Evolutionary conservation across 371 early-diverging fungal species (phyloP).

Genomic region (Lichtheimia ornata): DNA sequence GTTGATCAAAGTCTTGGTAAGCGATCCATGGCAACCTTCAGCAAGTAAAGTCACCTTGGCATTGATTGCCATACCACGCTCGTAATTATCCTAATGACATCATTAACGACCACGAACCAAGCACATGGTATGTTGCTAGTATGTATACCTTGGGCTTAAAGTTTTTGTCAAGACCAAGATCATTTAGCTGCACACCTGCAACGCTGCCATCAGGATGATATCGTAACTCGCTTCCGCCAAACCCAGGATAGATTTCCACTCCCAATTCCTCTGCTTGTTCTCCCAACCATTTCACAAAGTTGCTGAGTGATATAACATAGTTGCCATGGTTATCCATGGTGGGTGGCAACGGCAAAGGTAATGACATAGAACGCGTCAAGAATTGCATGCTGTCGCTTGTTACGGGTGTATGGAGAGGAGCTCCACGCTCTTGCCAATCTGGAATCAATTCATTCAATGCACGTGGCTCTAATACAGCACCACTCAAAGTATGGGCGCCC

Average conservation of each 20-base stretch:
- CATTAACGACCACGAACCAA: slow-evolving; percentile 1
- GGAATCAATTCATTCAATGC: slow-evolving; percentile 95
- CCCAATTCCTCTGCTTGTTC: slow-evolving; percentile 96
- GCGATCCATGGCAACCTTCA: slow-evolving; percentile 97
- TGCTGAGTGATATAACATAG: slow-evolving; percentile 93
- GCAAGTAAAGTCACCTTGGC: slow-evolving; percentile 96
- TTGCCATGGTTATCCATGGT: slow-evolving; percentile 96
- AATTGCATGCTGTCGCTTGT: slow-evolving; percentile 84
- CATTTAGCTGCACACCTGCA: slow-evolving; percentile 92
- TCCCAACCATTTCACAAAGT: slow-evolving; percentile 95
- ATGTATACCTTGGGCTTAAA: slow-evolving; percentile 77
- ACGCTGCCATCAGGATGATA: slow-evolving; percentile 92
- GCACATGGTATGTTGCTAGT: slow-evolving; percentile 3
- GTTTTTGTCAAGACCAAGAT: slow-evolving; percentile 91
- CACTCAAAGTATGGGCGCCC: slow-evolving; percentile 94
- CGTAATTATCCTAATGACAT: slow-evolving; percentile 74
- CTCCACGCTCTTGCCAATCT: slow-evolving; percentile 95
- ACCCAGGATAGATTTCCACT: slow-evolving; percentile 94
- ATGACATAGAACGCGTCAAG: slow-evolving; percentile 75
- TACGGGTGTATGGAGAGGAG: slow-evolving; percentile 91
- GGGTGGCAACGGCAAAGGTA: slow-evolving; percentile 96
- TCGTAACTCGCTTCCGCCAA: slow-evolving; percentile 90
- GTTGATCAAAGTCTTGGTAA: slow-evolving; percentile 87
- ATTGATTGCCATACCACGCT: slow-evolving; percentile 95
- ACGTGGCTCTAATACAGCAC: slow-evolving; percentile 94